Evolutionary conservation across 225 moss, liverwort and hornwort species (phyloP).

Genomic region (Pleurozium schreberi): DNA sequence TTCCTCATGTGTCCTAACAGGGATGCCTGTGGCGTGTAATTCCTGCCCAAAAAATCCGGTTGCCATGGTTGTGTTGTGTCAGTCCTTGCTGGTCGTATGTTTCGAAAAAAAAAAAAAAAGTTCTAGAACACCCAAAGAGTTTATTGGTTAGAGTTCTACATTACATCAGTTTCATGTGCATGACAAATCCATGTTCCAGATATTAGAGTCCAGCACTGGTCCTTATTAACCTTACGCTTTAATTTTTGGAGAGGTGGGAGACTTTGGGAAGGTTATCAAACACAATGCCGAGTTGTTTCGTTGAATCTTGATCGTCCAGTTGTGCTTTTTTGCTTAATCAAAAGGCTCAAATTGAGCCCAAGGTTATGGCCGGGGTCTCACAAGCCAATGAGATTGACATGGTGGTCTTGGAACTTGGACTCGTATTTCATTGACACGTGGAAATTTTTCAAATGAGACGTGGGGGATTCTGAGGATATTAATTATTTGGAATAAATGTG

Average conservation of each 20-base stretch:
- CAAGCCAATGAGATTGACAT: background rate
- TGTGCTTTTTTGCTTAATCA: background rate
- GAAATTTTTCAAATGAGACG: no score
- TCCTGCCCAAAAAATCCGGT: no score
- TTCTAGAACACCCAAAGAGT: no score
- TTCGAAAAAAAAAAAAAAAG: no score
- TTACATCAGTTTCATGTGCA: background rate
- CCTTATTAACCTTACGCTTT: background rate
- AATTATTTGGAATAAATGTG: background rate
- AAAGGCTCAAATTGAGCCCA: background rate
- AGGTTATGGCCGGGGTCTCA: background rate
- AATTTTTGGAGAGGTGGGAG: background rate
- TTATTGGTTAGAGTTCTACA: background rate
- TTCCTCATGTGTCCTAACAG: no score
- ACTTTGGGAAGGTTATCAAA: no score
- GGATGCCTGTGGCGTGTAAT: no score
- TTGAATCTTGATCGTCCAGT: no score
- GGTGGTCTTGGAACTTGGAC: background rate
- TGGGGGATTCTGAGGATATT: background rate
- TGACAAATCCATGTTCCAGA: background rate
- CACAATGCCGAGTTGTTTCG: no score
- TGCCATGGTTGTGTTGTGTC: no score
- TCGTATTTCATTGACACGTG: background rate
- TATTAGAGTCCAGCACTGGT: background rate
- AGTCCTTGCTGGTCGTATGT: no score